Percentiles rank a stretch among this genome's conserved stretches.
Conservation (phyloP, 352 stramenopile genomes). For the Globisporangium spiculum region DNA sequence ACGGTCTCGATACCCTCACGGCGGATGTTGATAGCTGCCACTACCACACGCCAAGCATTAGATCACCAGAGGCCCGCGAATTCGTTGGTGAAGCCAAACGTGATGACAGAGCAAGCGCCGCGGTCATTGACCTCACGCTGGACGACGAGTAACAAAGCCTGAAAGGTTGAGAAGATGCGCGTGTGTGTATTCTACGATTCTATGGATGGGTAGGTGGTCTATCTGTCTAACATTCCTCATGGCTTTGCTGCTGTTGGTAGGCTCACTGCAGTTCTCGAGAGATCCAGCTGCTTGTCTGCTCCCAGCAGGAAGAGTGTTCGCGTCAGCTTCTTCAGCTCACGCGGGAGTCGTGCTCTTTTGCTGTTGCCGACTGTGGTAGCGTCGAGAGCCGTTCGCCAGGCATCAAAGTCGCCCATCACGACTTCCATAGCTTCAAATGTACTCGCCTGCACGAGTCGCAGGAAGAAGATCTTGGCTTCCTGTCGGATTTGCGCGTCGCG, state of each 20-base stretch:
- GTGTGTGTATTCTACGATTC: background rate
- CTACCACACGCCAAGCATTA: background rate
- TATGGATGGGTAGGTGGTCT: background rate
- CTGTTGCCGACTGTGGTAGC: background rate
- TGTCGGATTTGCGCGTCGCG: background rate
- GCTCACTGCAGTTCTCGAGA: background rate
- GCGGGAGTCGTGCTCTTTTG: background rate
- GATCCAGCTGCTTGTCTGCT: slow-evolving; percentile 13
- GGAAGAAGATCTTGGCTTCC: slow-evolving; percentile 6
- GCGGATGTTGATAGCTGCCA: background rate
- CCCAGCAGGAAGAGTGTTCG: slow-evolving; percentile 13
- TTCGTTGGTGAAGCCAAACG: background rate
- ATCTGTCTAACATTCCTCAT: background rate
- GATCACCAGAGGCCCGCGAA: background rate
- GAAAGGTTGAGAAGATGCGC: background rate
- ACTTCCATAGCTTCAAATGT: slow-evolving; percentile 2
- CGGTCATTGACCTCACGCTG: slow-evolving; percentile 20
- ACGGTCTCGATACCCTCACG: background rate
- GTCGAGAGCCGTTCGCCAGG: slow-evolving; percentile 2
- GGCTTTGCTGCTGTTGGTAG: background rate
- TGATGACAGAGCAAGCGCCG: background rate
- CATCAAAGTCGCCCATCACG: slow-evolving; percentile 3
- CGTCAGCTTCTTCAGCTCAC: background rate
- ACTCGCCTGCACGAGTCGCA: background rate
- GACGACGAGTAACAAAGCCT: slow-evolving; percentile 2